Evolutionary conservation across 371 early-diverging fungal genomes (phyloP).

Genomic region (Mucor irregularis): DNA sequence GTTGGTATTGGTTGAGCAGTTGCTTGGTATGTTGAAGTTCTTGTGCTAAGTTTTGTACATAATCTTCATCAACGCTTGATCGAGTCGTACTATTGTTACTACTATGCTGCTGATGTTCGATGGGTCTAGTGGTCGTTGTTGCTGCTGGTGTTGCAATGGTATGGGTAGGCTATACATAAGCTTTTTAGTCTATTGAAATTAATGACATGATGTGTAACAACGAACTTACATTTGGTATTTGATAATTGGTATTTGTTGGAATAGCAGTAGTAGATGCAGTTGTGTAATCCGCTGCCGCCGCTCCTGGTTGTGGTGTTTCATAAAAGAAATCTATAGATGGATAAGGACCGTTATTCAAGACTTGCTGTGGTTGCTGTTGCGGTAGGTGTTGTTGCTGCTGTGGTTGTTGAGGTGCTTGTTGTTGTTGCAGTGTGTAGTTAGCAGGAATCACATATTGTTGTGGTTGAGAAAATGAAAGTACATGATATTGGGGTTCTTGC

Average conservation of each 20-base stretch:
- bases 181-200: neutral
- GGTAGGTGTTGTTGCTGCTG: slow-evolving; percentile 4
- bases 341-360: neutral
- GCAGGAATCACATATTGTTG: too few relatives aligned
- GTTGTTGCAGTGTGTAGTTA: too few relatives aligned
- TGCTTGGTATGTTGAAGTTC: slow-evolving; percentile 27
- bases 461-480: neutral
- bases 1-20: slow-evolving; percentile 22
- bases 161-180: neutral
- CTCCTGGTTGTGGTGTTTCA: slow-evolving; percentile 6
- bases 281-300: neutral
- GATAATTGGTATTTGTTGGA: slow-evolving; percentile 4
- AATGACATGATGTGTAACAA: neutral
- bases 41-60: slow-evolving; percentile 22
- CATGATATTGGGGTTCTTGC: slow-evolving; percentile 7
- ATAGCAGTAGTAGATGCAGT: slow-evolving; percentile 1
- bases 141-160: neutral
- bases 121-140: too few relatives aligned
- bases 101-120: too few relatives aligned
- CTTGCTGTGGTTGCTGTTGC: slow-evolving; percentile 4
- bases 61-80: slow-evolving; percentile 14
- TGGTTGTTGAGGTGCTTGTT: slow-evolving; percentile 1
- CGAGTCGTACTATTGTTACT: neutral
- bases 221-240: slow-evolving; percentile 15
- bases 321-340: slow-evolving; percentile 15